phyloP scores from a whole-genome alignment of 192 early-diverging fungal species.

The Backusella tuberculispora region DNA sequence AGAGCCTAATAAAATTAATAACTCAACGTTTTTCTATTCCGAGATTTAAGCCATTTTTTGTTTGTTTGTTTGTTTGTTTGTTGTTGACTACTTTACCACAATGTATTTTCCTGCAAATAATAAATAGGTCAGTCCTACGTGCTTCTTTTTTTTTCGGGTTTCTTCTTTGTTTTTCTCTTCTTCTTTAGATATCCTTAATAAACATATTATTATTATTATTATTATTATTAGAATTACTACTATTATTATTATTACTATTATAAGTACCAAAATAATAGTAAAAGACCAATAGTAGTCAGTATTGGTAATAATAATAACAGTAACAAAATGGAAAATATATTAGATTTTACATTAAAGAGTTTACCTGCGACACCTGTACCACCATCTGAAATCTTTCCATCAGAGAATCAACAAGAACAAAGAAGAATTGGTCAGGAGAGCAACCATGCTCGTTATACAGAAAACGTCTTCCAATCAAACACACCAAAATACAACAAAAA shows the following conservation, averaged over 20 bases:
- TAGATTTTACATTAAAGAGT: not conserved
- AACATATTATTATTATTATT: not conserved
- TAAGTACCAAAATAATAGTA: not conserved
- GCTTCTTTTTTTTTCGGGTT: too few species aligned
- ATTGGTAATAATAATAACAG: not conserved
- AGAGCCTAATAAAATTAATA: not conserved
- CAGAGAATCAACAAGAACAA: not conserved
- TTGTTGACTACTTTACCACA: not conserved
- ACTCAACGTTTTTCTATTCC: not conserved
- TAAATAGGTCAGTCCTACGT: not conserved
- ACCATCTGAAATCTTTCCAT: not conserved
- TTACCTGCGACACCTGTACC: not conserved
- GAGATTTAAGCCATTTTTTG: not conserved
- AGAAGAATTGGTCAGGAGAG: not conserved
- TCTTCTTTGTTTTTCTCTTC: not conserved
- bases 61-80: constrained; percentile 10
- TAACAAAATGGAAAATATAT: not conserved
- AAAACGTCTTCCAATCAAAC: not conserved
- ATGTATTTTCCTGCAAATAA: constrained; percentile 7
- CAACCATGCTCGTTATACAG: not conserved
- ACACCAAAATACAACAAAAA: not conserved
- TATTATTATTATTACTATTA: not conserved
- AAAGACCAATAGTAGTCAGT: too few species aligned
- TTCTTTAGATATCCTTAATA: not conserved
- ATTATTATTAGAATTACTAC: too few species aligned